Base-by-base conservation (phyloP, 495 filamentous ascomycete species). In the Daldinia childiae region DNA sequence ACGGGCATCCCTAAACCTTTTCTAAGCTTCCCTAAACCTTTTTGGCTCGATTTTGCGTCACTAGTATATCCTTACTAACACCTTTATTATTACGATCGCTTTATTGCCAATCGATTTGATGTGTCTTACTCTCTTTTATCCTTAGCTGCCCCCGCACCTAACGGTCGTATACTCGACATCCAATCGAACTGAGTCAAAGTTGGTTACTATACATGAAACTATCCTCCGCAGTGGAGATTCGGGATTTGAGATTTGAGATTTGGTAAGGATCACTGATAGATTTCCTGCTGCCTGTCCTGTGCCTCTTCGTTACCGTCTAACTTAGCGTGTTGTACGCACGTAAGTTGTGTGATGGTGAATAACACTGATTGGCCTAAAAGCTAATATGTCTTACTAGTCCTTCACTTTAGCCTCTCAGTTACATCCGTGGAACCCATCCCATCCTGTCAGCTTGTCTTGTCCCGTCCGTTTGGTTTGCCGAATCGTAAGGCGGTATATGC, bases 221-320 rank as follows among this genome's bases (percentile, higher is more conserved):
- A 61, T 62, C 64, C 64, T 73, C 65, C 64, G 30, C 61, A 68
- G 70, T 73, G 69, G 69, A 60, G 64, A 32, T 41, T 43, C 64
- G 64, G 61, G 48, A 56, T 64, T n/a, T n/a, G 69, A 60, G 64
- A 32, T 41, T 43, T 60, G 64, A 57, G 48, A 56, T 64, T 58
- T 73, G 60, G 61, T 57, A 21, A 68, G 39, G 41, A 32, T 54
- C 15, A 30, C 24, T 54, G 51, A 54, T 15, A 19, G 57, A 45
- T 30, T 62, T 9, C 38, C 51, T 64, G 36, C 17, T 43, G 26
- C 38, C 29, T 63, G 45, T 55, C 38, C 29, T 63, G 45, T 55
- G 26, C 58, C 50, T 12, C 51, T 54, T 52, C 15, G 26, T 26
- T 30, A 29, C 50, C 29, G 29, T 58, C 27, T 54, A 26, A 26